Evolutionary conservation across 176 grass and related monocot species (phyloP), one percentile per base, ranked within the genome.

Genomic region (Cocos nucifera): DNA sequence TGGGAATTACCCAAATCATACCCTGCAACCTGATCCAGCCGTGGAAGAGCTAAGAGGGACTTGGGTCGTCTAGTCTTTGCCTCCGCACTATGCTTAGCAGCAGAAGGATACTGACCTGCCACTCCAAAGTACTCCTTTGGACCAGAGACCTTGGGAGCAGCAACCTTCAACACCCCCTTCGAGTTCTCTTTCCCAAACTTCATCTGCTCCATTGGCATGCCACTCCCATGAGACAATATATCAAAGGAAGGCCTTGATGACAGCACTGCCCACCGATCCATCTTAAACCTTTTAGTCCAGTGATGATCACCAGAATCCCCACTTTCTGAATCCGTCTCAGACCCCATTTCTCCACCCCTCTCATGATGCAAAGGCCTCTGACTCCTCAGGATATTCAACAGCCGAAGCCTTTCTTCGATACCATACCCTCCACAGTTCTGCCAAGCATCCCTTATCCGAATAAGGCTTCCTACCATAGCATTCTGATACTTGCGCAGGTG

Each of bases 391-490:
- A 61, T 60, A 58, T 86, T 56, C 67, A 98, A 53, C 30, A 72
- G 56, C 53, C 61, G 73, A 26, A 92, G 76, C 70, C 61, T 88
- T 77, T 98, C 88, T 50, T 65, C 71, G 66, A 88, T 62, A 21
- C 74, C 53, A 50, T 89, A 98, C 15, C 70, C 74, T 6, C 48
- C 23, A 17, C 76, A 73, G 66, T 79, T 77, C 65, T 83, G 77
- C 87, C 87, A 98, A 60, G 79, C 86, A 64, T 98, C 85, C 65
- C 71, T 92, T 49, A 83, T 66, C 66, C 82, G 75, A 72, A 78
- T 26, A 28, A 98, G 69, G 9, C 70, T 61, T 10, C 60, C 59
- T 16, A 92, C 80, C 87, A 92, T 80, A 0, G 82, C 68, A 78
- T 92, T 92, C 29, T 98, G 93, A 65, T 92, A 86, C 60, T 79